phyloP scores from a whole-genome alignment of 2,329 filamentous ascomycete species.

The Lecanicillium sp. region DNA sequence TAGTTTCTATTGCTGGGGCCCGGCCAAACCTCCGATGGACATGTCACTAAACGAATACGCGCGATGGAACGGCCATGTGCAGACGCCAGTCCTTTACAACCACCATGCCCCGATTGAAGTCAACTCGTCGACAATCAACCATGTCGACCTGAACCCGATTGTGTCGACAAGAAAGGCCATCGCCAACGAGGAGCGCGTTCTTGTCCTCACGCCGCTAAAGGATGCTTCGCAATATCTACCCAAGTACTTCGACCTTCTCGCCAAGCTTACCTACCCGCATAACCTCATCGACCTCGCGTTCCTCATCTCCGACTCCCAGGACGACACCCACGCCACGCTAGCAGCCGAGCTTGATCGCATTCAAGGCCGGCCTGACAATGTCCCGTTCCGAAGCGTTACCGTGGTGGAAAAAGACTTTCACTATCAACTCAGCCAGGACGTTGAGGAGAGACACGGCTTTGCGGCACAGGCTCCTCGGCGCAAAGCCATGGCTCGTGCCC shows the following conservation, averaged over 20 bases:
- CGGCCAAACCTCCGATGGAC: conserved; percentile 88
- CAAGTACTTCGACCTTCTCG: conserved; percentile 89
- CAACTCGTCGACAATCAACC: conserved; percentile 70
- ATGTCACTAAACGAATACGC: conserved; percentile 89
- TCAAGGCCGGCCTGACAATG: conserved; percentile 69
- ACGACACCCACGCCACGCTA: conserved; percentile 85
- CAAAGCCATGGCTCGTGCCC: conserved; percentile 80
- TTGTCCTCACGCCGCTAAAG: conserved; percentile 88
- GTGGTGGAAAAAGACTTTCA: conserved; percentile 92
- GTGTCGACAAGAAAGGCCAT: conserved; percentile 71
- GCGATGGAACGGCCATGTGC: conserved; percentile 79
- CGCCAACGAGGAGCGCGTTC: conserved; percentile 74
- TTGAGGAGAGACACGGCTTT: conserved; percentile 78
- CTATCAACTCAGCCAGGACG: conserved; percentile 63
- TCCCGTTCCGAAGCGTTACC: conserved; percentile 76
- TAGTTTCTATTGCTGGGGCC: conserved; percentile 97
- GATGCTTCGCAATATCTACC: conserved; percentile 75
- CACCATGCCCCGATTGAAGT: conserved; percentile 81
- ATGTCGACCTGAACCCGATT: conserved; percentile 78
- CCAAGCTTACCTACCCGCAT: conserved; percentile 87
- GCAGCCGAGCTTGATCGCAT: conserved; percentile 79
- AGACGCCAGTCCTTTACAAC: conserved; percentile 94
- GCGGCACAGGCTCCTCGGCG: conserved; percentile 81
- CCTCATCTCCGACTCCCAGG: conserved; percentile 81
- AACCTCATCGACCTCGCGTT: conserved; percentile 92